Base-by-base conservation (phyloP, 1,284 basidiomycete genomes). In the Cutaneotrichosporon sp. region DNA sequence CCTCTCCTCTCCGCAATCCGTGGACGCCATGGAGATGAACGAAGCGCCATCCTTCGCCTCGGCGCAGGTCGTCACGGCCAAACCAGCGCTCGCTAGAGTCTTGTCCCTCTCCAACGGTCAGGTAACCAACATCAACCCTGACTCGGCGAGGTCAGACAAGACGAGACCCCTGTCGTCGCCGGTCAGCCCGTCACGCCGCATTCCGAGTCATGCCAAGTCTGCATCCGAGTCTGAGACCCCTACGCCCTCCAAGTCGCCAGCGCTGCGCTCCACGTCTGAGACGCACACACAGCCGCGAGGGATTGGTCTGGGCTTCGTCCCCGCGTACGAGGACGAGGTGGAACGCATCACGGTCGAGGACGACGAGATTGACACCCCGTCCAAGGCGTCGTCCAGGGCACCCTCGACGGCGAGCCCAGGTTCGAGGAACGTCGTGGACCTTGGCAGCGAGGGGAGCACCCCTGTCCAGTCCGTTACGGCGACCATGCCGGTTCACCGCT, bases 11-110 rank as follows among this genome's bases (percentile, higher is more conserved):
- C 46, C 46, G 1, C 31, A 8, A 10, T 59, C 53, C 11, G 31
- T 42, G 11, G 53, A 56, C 7, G 55, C 42, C 32, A 21, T 49
- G 53, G 55, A 40, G 14, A 31, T 56, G 31, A 22, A 30, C 46
- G 42, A 36, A 5, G 40, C 47, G 14, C 22, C 32, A 34, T 46
- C 55, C 11, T 21, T 56, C 10, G 52, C 42, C 21, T 61, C 60
- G 31, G 53, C 60, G 9, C 60, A 61, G 34, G 55, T 61, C 32
- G 60, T 61, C 32, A 61, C 55, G 22, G 60, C 60, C 22, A 22
- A 42, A 9, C 22, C 60, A n/a, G 60, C 34, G 13, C 46, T 50
- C n/a, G 46, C 55, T 22, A 21, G 58, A 26, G 58, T 53, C 49
- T 13, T 60, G 5, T 60, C 58, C 16, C 32, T 60, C n/a, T 52